Evolutionary conservation across 1,284 basidiomycete genomes (phyloP), one percentile per base, ranked within the genome.

Genomic region (Pulchroboletus neoregius): DNA sequence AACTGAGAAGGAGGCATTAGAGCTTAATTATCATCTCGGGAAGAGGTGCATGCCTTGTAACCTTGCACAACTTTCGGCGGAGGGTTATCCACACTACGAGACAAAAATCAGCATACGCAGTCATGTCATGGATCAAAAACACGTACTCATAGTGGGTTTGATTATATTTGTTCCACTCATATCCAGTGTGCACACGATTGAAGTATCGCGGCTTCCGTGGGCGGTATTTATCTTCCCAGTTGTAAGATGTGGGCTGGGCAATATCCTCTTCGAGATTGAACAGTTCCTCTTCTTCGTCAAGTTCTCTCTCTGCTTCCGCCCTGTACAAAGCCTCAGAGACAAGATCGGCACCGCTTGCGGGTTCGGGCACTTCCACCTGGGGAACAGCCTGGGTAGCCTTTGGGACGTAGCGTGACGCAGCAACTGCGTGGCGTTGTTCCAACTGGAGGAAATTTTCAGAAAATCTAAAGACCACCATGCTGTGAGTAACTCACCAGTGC

Each of bases 81-180:
- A 33, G 94, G 94, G 63, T 97, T 97, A 63, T 97, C 94, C 51
- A 91, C 88, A 61, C 89, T 91, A 55, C 4, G 22, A 45, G 38
- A 58, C 55, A 51, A 56, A n/a, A 12, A 46, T 54, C 27, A 51
- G 50, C 18, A 37, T 30, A 28, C 24, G 30, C 11, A 36, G n/a
- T 35, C 11, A 42, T 40, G 27, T 15, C 16, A 48, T 28, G 15
- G 6, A 34, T 36, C n/a, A n/a, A 39, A 34, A 51, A 36, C 3
- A 81, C 84, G 54, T 73, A 94, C 91, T 98, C 94, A 66, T 98
- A 98, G 69, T 97, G 94, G 5, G 94, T 96, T 67, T 97, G 94
- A 65, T 97, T 97, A 70, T 97, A 97, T 74, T 96, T 95, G 74
- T 96, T 99, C 96, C 96, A 99, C 67, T 99, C 96, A 66, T 95